Base-by-base conservation (phyloP, 129 eudicot species). In the Pulicaria dysenterica region DNA sequence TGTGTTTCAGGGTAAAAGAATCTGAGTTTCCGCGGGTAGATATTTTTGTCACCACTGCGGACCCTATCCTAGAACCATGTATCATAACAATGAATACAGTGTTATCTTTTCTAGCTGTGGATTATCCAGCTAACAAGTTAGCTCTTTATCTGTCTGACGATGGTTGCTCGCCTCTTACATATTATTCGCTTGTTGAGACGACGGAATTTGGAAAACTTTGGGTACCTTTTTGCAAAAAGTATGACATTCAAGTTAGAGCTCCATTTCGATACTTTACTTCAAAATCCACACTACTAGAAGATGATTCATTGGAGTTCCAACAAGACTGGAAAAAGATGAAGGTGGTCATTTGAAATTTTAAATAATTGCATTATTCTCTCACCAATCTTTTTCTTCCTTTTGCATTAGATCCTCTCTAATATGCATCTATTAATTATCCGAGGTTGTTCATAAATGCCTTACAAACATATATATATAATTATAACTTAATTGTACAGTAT, bases 191-290 rank as follows among this genome's bases (percentile, higher is more conserved):
- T 36, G 50, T 78, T 3, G 89, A 85, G 60, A 59, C 89, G 41
- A 70, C 72, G 5, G 71, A 81, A 4, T 85, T 78, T 56, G 89
- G 84, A 41, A 74, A 76, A 57, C 58, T 66, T 75, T 85, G 89
- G 89, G 80, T 85, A 55, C 86, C 89, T 13, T 85, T 85, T 59
- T 85, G 89, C 65, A 75, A 81, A 58, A 85, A 81, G 70, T 79
- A 81, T 48, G 73, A 71, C 15, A 69, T 85, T 61, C 78, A 68
- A 62, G 67, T 75, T 6, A 78, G 86, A 75, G 89, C 89, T 54
- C 89, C 89, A 0, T 85, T 81, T 49, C 80, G 80, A 67, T 85
- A 78, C 64, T 85, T 85, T 48, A 74, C 57, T 19, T 40, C 63
- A 58, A 41, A 76, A 57, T 72, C 89, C 37, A 67, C 48, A 3